Base-by-base conservation (phyloP, 2,329 filamentous ascomycete species). In the Penicillium sp. region DNA sequence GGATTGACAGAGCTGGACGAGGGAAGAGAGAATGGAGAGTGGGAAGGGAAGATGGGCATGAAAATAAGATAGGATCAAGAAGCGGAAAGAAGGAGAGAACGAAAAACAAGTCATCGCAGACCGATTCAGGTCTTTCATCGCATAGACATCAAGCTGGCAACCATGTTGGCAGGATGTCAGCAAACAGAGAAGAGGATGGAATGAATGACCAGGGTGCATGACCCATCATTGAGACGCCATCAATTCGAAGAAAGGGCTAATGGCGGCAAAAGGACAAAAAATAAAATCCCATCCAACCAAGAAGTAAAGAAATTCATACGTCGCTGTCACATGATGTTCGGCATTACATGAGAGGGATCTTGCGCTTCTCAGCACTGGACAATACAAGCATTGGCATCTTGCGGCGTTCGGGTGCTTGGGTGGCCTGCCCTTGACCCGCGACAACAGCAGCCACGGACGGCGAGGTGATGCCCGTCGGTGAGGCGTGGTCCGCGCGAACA, bases 311-410 rank as follows among this genome's bases (percentile, higher is more conserved):
- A 46, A 44, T 46, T 62, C 60, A 60, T 63, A 62, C 55, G 50
- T 63, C 56, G 56, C 56, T 55, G 53, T 62, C 58, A 60, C 59
- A 62, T 62, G 59, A 58, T 54, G 56, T 47, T 58, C 47, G 49
- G 54, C 51, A 58, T 72, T 73, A 83, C 60, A 77, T 78, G 61
- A 79, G 67, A 44, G 77, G 73, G 68, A 79, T 84, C 77, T 88
- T 94, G 67, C 89, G 86, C 80, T 94, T 95, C 74, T 94, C 89
- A 48, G 83, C 85, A 64, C 83, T 90, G 53, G 86, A 90, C 53
- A 96, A 78, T 53, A 96, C 85, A 61, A 95, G 80, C 76, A 89
- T 84, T 38, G 88, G 85, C 54, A 85, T 86, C 74, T 84, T 90
- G 69, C 88, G 87, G 68, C 87, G 81, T 43, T 77, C 75, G 28